Evolutionary conservation across 73 alveolate genomes (phyloP).

Genomic region (Tetrahymena malaccensis): DNA sequence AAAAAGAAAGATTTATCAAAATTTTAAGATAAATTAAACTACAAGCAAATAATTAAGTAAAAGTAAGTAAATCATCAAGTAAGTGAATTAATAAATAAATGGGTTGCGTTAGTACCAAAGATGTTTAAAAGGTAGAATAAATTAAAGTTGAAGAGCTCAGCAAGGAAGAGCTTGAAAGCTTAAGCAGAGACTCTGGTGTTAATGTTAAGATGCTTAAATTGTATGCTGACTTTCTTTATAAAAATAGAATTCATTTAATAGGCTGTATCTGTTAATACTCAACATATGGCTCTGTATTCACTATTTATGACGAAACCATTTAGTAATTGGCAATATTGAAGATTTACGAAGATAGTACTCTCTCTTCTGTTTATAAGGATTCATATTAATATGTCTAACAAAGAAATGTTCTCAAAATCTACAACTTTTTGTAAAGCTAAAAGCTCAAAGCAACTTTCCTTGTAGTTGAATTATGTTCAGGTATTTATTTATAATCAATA

Average conservation of each 20-base stretch:
- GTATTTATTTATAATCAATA: background rate
- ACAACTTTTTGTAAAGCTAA: background rate
- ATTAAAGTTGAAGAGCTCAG: background rate
- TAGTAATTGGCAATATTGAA: background rate
- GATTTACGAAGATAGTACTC: background rate
- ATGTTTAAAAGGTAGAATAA: background rate
- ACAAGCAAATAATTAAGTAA: too few species aligned
- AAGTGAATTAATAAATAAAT: background rate
- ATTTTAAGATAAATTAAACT: too few species aligned
- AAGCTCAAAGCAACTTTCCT: background rate
- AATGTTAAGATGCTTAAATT: background rate
- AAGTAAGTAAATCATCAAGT: background rate
- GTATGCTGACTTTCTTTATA: background rate
- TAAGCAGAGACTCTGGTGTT: background rate
- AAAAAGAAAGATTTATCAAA: too few species aligned
- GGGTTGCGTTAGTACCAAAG: background rate
- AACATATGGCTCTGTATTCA: background rate
- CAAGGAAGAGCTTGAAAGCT: background rate
- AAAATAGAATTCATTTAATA: background rate
- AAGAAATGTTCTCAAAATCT: background rate
- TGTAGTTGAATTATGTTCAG: background rate
- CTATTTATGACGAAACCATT: background rate
- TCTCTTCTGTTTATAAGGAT: background rate
- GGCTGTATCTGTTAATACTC: background rate
- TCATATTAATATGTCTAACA: background rate